Evolutionary conservation across 169 alveolate species (phyloP).

Genomic region (Neospora caninum): DNA sequence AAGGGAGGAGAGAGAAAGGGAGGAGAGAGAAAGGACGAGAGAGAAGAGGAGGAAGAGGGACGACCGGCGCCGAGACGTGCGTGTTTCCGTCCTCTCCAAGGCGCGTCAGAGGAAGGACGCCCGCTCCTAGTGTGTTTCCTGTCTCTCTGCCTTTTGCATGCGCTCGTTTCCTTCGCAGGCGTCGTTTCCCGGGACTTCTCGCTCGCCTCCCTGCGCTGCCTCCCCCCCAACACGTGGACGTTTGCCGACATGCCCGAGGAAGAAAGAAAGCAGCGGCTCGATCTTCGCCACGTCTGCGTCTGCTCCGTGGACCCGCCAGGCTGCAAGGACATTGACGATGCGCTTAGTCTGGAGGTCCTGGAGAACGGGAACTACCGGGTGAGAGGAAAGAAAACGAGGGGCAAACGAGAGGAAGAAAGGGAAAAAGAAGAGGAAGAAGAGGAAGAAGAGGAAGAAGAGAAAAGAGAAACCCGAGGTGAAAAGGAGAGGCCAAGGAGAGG

Average conservation of each 20-base stretch:
- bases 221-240: conserved; percentile 92
- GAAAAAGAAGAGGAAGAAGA: not conserved
- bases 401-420: not conserved
- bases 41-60: no score
- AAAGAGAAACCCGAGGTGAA: not conserved
- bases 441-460: not conserved
- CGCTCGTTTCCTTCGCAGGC: not conserved
- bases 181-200: conserved; percentile 82
- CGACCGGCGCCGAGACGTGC: no score
- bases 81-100: no score
- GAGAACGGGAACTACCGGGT: conserved; percentile 47
- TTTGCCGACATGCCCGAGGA: conserved; percentile 78
- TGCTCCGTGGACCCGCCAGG: conserved; percentile 99
- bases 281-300: conserved; percentile 75
- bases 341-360: conserved; percentile 89
- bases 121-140: no score
- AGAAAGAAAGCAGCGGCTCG: conserved; percentile 56
- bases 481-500: not conserved
- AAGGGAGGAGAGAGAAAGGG: no score
- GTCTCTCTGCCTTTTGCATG: not conserved
- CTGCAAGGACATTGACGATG: conserved; percentile 99
- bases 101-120: no score
- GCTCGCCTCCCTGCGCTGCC: conserved; percentile 89
- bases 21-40: no score
- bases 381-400: not conserved